A percentile compares a stretch with the other conserved stretches of the same genome.
Evolutionary conservation across 2,329 filamentous ascomycete genomes (phyloP).

Genomic region (Cercospora zeae-maydis): DNA sequence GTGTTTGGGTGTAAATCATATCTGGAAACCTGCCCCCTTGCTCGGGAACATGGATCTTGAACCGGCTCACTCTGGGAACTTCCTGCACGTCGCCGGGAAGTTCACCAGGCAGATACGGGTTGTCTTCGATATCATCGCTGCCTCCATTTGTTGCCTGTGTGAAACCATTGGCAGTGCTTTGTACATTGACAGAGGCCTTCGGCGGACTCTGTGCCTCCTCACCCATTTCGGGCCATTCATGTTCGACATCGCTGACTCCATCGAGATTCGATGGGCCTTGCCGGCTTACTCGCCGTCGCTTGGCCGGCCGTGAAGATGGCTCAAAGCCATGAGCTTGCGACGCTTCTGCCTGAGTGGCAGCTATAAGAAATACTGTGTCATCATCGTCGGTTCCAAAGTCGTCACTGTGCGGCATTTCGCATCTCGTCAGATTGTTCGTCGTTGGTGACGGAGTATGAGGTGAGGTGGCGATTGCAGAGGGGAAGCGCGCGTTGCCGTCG

Average conservation of each 20-base stretch:
- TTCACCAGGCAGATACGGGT: constrained; percentile 31
- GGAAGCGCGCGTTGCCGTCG: constrained; percentile 1
- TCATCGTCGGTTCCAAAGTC: constrained; percentile 35
- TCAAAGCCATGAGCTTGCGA: constrained; percentile 32
- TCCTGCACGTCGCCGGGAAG: constrained; percentile 18
- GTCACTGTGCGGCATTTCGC: constrained; percentile 33
- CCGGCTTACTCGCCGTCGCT: constrained; percentile 29
- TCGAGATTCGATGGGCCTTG: constrained; percentile 24
- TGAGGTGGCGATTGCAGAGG: constrained; percentile 2
- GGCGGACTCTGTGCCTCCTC: constrained; percentile 24
- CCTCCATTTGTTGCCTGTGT: constrained; percentile 12
- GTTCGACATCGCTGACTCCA: constrained; percentile 25
- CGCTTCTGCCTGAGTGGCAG: constrained; percentile 33
- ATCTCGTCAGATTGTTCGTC: constrained; percentile 5
- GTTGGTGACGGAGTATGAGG: neutral
- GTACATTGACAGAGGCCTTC: constrained; percentile 9
- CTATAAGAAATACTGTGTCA: constrained; percentile 33
- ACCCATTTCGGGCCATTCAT: constrained; percentile 22
- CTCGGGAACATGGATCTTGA: constrained; percentile 44
- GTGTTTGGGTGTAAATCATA: constrained; percentile 45
- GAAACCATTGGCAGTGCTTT: neutral
- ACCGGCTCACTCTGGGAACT: constrained; percentile 37
- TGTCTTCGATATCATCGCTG: constrained; percentile 20
- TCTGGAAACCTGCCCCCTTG: constrained; percentile 41
- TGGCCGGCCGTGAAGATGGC: constrained; percentile 34